phyloP scores from a whole-genome alignment of 139 green algal genomes.

The Trebouxia sp. region DNA sequence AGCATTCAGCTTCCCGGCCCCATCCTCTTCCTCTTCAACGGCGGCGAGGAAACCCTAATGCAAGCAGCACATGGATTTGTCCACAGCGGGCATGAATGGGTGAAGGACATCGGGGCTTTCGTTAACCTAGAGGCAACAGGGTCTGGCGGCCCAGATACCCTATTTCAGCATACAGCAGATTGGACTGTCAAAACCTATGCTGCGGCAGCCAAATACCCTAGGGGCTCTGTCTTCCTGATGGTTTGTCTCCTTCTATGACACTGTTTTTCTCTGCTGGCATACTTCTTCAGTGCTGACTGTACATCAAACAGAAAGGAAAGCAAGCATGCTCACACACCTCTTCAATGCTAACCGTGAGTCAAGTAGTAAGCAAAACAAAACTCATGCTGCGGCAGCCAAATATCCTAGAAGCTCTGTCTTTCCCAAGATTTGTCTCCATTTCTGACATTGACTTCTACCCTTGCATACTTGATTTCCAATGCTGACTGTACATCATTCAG shows the following conservation, averaged over 20 bases:
- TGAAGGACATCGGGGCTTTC: slow-evolving; percentile 58
- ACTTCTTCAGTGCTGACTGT: too few relatives aligned
- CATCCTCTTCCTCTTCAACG: slow-evolving; percentile 70
- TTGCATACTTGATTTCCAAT: too few relatives aligned
- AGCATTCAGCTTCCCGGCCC: slow-evolving; percentile 43
- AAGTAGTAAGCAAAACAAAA: too few relatives aligned
- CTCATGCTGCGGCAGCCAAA: slow-evolving; percentile 46
- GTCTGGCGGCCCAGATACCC: slow-evolving; percentile 60
- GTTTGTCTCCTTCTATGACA: neutral
- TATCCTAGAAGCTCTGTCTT: slow-evolving; percentile 56
- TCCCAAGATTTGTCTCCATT: slow-evolving; percentile 34
- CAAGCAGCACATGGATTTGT: slow-evolving; percentile 39
- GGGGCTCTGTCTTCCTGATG: slow-evolving; percentile 59
- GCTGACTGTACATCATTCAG: too few relatives aligned
- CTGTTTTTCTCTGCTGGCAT: too few relatives aligned
- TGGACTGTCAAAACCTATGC: slow-evolving; percentile 59
- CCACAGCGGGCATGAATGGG: slow-evolving; percentile 29
- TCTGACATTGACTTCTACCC: too few relatives aligned
- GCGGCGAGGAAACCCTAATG: slow-evolving; percentile 54
- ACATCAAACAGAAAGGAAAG: too few relatives aligned
- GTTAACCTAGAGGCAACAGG: slow-evolving; percentile 80
- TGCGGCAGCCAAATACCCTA: slow-evolving; percentile 39
- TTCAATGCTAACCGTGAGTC: too few relatives aligned
- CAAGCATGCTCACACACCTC: too few relatives aligned
- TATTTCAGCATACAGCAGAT: slow-evolving; percentile 73